Evolutionary conservation across 1,284 basidiomycete genomes (phyloP).

Genomic region (Ceratobasidium sp.): DNA sequence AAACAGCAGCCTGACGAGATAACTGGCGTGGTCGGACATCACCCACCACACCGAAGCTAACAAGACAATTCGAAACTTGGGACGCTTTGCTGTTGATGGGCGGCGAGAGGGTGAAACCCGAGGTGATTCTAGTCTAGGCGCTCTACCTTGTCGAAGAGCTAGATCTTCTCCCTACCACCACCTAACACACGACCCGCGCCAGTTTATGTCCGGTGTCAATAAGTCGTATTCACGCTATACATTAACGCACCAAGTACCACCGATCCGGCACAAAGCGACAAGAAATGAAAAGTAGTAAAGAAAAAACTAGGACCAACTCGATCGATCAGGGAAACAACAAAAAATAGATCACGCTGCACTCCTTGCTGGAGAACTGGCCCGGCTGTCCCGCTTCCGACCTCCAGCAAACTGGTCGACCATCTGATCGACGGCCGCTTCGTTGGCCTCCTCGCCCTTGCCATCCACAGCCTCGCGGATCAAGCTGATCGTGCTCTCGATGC

Average conservation of each 20-base stretch:
- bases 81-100: too few species aligned
- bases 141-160: too few species aligned
- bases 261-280: background rate
- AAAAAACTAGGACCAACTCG: background rate
- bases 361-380: constrained; percentile 26
- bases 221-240: constrained; percentile 38
- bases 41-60: too few species aligned
- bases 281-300: background rate
- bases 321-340: background rate
- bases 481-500: constrained; percentile 94
- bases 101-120: too few species aligned
- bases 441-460: constrained; percentile 56
- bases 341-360: background rate
- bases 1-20: too few species aligned
- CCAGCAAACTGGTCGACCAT: constrained; percentile 37
- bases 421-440: constrained; percentile 39
- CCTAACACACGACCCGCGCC: background rate
- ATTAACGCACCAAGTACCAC: constrained; percentile 28
- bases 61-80: too few species aligned
- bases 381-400: background rate
- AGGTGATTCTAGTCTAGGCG: too few species aligned
- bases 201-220: background rate
- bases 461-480: constrained; percentile 91
- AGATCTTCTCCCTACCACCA: too few species aligned
- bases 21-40: too few species aligned